A percentile compares a stretch with the other conserved stretches of the same genome.
Conservation (phyloP, 139 green algal genomes). For the Trebouxia sp. region DNA sequence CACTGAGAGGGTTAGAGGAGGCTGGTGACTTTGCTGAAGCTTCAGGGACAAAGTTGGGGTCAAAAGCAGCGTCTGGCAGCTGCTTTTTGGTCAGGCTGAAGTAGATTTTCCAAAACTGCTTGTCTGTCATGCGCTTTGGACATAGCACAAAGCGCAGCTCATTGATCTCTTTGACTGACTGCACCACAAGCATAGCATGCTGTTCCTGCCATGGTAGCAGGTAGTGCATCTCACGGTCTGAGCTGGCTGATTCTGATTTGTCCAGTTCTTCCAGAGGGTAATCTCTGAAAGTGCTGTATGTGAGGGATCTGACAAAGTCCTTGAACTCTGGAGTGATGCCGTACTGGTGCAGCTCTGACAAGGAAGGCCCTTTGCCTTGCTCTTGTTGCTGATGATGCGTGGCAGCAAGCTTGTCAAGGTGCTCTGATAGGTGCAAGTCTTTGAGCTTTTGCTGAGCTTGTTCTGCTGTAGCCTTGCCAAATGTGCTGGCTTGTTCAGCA, state of each 20-base stretch:
- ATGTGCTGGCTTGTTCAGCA: conserved; percentile 34
- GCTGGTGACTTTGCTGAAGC: background rate
- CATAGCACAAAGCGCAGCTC: conserved; percentile 83
- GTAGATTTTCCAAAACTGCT: conserved; percentile 84
- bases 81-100: conserved; percentile 56
- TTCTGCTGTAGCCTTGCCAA: conserved; percentile 28
- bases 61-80: conserved; percentile 31
- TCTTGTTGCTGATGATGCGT: conserved; percentile 8
- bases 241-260: conserved; percentile 1
- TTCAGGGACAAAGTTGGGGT: conserved; percentile 6
- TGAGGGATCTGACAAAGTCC: conserved; percentile 58
- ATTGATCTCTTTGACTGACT: conserved; percentile 69
- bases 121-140: conserved; percentile 78
- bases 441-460: conserved; percentile 18
- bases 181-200: conserved; percentile 71
- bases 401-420: conserved; percentile 11
- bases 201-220: conserved; percentile 45
- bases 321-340: conserved; percentile 57
- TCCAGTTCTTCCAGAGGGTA: conserved; percentile 50
- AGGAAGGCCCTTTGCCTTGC: background rate
- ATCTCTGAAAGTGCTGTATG: conserved; percentile 65
- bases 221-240: background rate
- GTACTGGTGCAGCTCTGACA: conserved; percentile 43
- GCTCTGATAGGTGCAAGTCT: conserved; percentile 25
- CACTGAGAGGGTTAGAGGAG: background rate